Base-by-base conservation (phyloP, 805 yeast genomes). In the Metschnikowia shivogae region DNA sequence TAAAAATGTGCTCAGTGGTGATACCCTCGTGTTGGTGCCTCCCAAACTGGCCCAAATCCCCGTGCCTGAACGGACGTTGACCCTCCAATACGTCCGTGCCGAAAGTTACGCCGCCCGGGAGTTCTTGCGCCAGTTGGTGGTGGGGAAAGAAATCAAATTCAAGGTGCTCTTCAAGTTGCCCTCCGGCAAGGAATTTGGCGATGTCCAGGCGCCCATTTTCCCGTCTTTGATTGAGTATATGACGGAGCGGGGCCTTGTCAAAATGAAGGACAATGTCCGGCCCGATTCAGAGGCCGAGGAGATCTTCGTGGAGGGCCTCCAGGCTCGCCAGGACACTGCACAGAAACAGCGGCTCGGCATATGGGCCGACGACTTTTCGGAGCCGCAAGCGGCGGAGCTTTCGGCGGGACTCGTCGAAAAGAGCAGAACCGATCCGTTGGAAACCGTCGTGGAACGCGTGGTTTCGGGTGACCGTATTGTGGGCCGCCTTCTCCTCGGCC, bases 381-480 rank as follows among this genome's bases (percentile, higher is more conserved):
- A 56, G 24, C 52, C 60, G 7, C 61, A 56, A 10, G 20, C 53
- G 19, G 57, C 66, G 19, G 47, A 54, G 4, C 48, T 77, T 28
- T 54, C 66, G 17, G 67, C 64, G 9, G 51, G 48, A 5, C 63
- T 70, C 32, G 60, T 67, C 36, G 62, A 60, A 13, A 62, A 62
- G 45, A 72, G 80, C 7, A 59, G 58, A 43, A 53, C 56, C 12
- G 44, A 62, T n/a, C 78, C 81, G 22, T 62, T 78, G 39, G 64
- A 72, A 13, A 73, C 86, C 28, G 75, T 88, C 45, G 83, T 88
- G 22, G 95, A 88, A 64, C 81, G 77, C 56, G 93, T 84, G 28
- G 73, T 86, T 47, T 70, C 82, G 50, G 96, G 96, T 39, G 96
- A 88, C 64, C 70, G 95, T 39, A 63, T 87, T n/a, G 67, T 83